Percentiles rank a stretch among this genome's conserved stretches.
Conservation (phyloP, 75 land plant genomes). For the Selaginella moellendorffii region DNA sequence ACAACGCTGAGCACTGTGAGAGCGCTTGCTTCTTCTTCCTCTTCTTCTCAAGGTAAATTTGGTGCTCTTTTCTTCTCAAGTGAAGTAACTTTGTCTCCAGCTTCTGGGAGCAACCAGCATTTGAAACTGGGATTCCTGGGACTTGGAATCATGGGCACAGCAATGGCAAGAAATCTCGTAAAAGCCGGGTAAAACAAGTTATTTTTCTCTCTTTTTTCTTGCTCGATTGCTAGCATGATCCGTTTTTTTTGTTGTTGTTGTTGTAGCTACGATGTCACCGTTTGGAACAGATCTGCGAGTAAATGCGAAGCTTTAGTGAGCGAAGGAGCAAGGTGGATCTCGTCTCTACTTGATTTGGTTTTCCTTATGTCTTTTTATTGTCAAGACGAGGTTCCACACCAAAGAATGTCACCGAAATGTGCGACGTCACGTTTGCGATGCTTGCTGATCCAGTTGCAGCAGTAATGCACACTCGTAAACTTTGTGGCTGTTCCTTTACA, state of each 20-base stretch:
- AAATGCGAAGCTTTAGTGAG: not conserved
- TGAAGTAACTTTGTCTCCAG: too few species aligned
- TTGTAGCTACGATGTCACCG: constrained; percentile 55
- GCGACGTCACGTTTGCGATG: constrained; percentile 79
- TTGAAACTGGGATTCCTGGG: constrained; percentile 66
- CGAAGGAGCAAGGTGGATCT: constrained; percentile 5
- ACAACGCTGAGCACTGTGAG: too few species aligned
- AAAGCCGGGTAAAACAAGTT: constrained; percentile 7
- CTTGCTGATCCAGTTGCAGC: constrained; percentile 89
- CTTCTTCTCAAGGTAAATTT: too few species aligned
- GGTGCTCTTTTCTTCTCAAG: too few species aligned
- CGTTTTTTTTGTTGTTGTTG: too few species aligned
- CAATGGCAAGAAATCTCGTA: constrained; percentile 75
- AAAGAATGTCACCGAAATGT: constrained; percentile 23
- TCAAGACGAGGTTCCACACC: not conserved
- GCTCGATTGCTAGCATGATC: too few species aligned
- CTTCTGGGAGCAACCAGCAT: too few species aligned
- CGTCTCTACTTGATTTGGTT: too few species aligned
- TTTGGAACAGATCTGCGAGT: constrained; percentile 81
- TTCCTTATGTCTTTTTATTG: not conserved
- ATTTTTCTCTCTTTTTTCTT: too few species aligned
- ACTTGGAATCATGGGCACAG: constrained; percentile 88
- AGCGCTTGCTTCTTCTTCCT: too few species aligned
- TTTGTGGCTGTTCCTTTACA: not conserved
- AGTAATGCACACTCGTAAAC: not conserved